Conservation (phyloP, 106 monocot genomes). For the Vanilla planifolia region DNA sequence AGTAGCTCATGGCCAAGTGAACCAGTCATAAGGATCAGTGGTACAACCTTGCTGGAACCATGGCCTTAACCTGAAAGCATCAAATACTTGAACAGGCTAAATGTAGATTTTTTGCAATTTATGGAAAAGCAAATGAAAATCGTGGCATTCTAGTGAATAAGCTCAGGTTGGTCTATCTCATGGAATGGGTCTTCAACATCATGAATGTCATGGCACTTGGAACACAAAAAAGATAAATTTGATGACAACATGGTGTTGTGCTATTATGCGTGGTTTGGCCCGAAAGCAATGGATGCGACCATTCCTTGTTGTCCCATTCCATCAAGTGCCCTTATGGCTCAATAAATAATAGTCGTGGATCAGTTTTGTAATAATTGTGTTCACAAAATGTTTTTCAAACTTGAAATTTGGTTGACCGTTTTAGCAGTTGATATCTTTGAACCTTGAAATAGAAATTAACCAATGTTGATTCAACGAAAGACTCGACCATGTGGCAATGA, state of each 20-base stretch:
- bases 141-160: slow-evolving; percentile 61
- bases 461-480: slow-evolving; percentile 54
- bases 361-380: slow-evolving; percentile 56
- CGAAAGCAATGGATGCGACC: slow-evolving; percentile 36
- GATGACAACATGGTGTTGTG: slow-evolving; percentile 37
- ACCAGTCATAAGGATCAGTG: slow-evolving; percentile 48
- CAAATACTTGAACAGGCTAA: slow-evolving; percentile 45
- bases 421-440: slow-evolving; percentile 22
- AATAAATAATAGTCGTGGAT: slow-evolving; percentile 17
- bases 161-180: slow-evolving; percentile 24
- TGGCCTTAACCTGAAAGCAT: slow-evolving; percentile 16
- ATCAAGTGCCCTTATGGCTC: slow-evolving; percentile 20
- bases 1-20: slow-evolving; percentile 56
- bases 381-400: slow-evolving; percentile 57
- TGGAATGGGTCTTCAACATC: slow-evolving; percentile 32
- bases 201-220: slow-evolving; percentile 45
- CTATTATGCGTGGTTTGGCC: slow-evolving; percentile 24
- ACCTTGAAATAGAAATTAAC: slow-evolving; percentile 38
- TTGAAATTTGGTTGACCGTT: slow-evolving; percentile 53
- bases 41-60: slow-evolving; percentile 60
- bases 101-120: slow-evolving; percentile 23
- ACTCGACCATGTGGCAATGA: slow-evolving; percentile 23
- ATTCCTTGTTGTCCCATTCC: slow-evolving; percentile 13
- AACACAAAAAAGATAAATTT: slow-evolving; percentile 68
- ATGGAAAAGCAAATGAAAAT: slow-evolving; percentile 55